Evolutionary conservation across 2,329 filamentous ascomycete genomes (phyloP), one percentile per base, ranked within the genome.

Genomic region (Fonsecaea pugnacius): DNA sequence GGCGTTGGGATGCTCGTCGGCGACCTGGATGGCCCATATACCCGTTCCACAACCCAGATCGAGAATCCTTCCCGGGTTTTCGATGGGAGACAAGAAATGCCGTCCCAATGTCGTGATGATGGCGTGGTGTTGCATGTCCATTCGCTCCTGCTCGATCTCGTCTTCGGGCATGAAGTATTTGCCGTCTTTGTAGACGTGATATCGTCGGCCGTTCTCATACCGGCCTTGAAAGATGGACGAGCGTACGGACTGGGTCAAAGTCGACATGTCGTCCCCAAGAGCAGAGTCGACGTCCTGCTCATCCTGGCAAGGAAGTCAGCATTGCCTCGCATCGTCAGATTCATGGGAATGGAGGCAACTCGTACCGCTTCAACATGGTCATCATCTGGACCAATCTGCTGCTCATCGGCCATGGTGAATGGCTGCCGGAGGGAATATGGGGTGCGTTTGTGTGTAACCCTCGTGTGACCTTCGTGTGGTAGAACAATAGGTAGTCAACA

Each of bases 41-140:
- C 74, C 74, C 7, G 73, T 76, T 27, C 75, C 75, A 6, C 74
- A 75, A 18, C 74, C 75, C 14, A 76, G 60, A 58, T 76, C 75
- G 8, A 76, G 56, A 40, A 73, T 24, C 74, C 72, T 7, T 69
- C 64, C 35, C 70, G 59, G n/a, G 64, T 57, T 21, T 16, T 33
- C 51, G 27, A 32, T 12, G 46, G 51, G 0, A 73, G 73, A 3
- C 71, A 72, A 69, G 3, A 75, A 70, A 32, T 69, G 63, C 10
- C 73, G 71, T 24, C 24, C 58, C 6, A 60, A 30, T 5, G 54
- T 32, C n/a, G 40, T 35, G 40, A 21, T n/a, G 38, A 46, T 50
- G 48, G 71, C n/a, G 40, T 75, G 73, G 58, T 77, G 73, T 21
- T 75, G 69, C 10, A 76, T 71, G 60, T 76, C 73, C 53, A 76